Conservation (phyloP, 2,329 filamentous ascomycete species). For the Aspergillus carbonarius region DNA sequence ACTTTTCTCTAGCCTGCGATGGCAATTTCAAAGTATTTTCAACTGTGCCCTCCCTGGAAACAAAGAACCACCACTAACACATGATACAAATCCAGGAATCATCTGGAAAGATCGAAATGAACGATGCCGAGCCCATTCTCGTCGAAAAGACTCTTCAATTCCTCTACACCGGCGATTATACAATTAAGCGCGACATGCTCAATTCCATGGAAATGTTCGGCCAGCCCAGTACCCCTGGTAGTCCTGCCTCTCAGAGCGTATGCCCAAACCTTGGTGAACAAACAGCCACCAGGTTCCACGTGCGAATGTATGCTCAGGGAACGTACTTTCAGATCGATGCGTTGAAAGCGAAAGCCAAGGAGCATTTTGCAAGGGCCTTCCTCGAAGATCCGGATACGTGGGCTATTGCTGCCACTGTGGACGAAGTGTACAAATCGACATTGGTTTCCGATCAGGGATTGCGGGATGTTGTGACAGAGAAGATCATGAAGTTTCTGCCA, state of each 20-base stretch:
- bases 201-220: background rate
- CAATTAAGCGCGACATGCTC: background rate
- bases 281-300: background rate
- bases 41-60: background rate
- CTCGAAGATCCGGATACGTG: background rate
- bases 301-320: conserved; percentile 1
- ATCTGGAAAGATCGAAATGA: background rate
- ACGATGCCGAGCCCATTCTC: background rate
- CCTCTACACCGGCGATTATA: background rate
- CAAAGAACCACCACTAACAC: background rate
- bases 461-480: background rate
- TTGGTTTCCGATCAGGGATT: background rate
- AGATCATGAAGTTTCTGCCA: background rate
- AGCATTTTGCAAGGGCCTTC: background rate
- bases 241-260: background rate
- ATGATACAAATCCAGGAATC: background rate
- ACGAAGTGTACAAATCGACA: conserved; percentile 1
- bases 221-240: background rate
- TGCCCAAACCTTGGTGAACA: background rate
- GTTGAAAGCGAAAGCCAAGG: background rate
- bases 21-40: background rate
- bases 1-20: conserved; percentile 2
- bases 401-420: background rate
- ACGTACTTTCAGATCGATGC: background rate
- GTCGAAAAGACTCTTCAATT: background rate